Percentiles rank a stretch among this genome's conserved stretches.
Evolutionary conservation across 2,329 filamentous ascomycete species (phyloP).

Genomic region (Aaosphaeria arxii): DNA sequence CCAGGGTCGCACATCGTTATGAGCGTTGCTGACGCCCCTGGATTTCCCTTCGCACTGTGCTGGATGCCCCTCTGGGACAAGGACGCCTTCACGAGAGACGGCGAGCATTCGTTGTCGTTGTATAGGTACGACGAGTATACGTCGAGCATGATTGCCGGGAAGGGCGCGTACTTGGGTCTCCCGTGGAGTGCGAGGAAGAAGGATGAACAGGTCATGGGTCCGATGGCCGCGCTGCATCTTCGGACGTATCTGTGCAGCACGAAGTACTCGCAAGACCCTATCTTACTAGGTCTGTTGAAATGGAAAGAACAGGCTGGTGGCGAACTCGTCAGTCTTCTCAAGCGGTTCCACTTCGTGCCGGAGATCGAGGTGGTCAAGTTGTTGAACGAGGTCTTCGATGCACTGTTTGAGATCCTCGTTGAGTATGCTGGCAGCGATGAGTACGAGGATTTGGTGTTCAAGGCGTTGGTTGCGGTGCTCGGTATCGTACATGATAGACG

Average conservation of each 20-base stretch:
- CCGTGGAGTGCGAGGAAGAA: conserved; percentile 77
- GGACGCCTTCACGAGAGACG: conserved; percentile 85
- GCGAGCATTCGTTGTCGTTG: conserved; percentile 73
- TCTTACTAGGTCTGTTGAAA: conserved; percentile 76
- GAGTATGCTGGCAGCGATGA: conserved; percentile 90
- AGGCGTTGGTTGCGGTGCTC: conserved; percentile 81
- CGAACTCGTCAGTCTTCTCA: conserved; percentile 70
- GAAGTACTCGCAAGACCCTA: conserved; percentile 86
- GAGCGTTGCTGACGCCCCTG: conserved; percentile 81
- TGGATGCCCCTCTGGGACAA: conserved; percentile 94
- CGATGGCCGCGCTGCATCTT: conserved; percentile 74
- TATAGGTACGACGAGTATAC: conserved; percentile 94
- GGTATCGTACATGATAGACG: conserved; percentile 92
- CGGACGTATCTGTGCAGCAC: conserved; percentile 93
- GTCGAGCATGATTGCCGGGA: conserved; percentile 67
- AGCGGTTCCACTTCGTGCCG: conserved; percentile 85
- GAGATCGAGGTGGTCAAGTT: conserved; percentile 98
- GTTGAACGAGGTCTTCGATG: conserved; percentile 81
- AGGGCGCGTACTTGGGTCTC: conserved; percentile 81
- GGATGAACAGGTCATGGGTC: conserved; percentile 71
- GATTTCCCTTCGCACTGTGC: conserved; percentile 84
- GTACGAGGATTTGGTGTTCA: conserved; percentile 90
- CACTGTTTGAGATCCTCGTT: conserved; percentile 85
- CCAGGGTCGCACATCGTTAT: conserved; percentile 81
- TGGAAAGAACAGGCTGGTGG: conserved; percentile 77